phyloP scores from a whole-genome alignment of 345 rosid genomes.

The Lepidium didymum region DNA sequence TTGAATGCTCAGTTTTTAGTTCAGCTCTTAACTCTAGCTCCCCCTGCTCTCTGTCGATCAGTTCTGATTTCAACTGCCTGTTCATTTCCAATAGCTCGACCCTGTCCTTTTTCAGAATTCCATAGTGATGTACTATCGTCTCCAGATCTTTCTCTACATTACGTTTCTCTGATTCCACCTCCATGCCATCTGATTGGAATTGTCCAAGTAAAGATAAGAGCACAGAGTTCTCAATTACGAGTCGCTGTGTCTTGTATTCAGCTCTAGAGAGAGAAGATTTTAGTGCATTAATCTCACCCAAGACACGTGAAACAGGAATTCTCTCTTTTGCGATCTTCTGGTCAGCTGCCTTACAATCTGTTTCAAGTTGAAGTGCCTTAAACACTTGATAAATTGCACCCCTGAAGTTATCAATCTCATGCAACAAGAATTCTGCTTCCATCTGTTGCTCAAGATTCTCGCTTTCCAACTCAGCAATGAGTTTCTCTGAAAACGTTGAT shows the following conservation, averaged over 20 bases:
- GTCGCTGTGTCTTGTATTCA: constrained; percentile 56
- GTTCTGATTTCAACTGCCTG: constrained; percentile 45
- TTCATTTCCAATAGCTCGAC: constrained; percentile 56
- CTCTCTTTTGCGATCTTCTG: constrained; percentile 34
- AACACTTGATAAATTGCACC: constrained; percentile 53
- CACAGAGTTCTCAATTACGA: constrained; percentile 72
- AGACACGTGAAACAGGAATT: constrained; percentile 43
- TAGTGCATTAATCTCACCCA: constrained; percentile 47
- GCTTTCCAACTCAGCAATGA: constrained; percentile 61
- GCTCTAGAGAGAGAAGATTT: constrained; percentile 43
- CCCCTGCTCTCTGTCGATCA: constrained; percentile 35
- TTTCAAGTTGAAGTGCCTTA: constrained; percentile 58
- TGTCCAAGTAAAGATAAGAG: constrained; percentile 50
- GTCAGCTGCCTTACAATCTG: constrained; percentile 23
- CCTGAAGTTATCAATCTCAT: constrained; percentile 59
- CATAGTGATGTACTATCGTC: constrained; percentile 26
- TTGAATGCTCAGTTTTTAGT: constrained; percentile 32
- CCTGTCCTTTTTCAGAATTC: constrained; percentile 41
- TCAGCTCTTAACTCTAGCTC: constrained; percentile 37
- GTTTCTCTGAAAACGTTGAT: constrained; percentile 59
- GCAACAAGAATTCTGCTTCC: constrained; percentile 58
- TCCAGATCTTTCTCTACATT: constrained; percentile 41
- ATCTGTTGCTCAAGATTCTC: constrained; percentile 79
- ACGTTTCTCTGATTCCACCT: constrained; percentile 45
- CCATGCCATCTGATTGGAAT: constrained; percentile 43